These are phyloP conservation scores for Cymodocea nodosa DNA, from an alignment of 116 monocot species.

Conservation along the genomic window DNA sequence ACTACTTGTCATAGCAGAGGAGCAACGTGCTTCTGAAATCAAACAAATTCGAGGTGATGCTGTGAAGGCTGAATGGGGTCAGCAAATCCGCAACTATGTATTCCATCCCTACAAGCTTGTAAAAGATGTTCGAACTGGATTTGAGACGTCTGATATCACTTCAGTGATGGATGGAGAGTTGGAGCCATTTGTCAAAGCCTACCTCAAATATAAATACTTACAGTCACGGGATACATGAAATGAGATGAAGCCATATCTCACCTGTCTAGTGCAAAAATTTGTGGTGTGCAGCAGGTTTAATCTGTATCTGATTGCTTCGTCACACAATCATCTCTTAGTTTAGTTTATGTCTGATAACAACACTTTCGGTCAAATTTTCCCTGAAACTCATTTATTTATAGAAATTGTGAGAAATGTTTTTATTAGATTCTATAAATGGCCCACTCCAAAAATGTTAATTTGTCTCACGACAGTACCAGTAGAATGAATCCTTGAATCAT, in stretches of 20 bases:
- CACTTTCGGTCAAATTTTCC: too few relatives aligned
- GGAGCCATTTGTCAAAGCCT: conserved; percentile 78
- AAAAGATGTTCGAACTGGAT: conserved; percentile 76
- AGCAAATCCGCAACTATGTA: conserved; percentile 94
- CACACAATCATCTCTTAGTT: too few relatives aligned
- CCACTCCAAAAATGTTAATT: too few relatives aligned
- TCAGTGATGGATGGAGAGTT: conserved; percentile 93
- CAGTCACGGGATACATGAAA: too few relatives aligned
- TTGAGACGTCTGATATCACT: conserved; percentile 66
- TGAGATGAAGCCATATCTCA: too few relatives aligned
- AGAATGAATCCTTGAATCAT: too few relatives aligned
- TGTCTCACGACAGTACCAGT: too few relatives aligned
- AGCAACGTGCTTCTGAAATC: conserved; percentile 87
- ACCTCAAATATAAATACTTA: conserved; percentile 60
- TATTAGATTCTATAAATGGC: too few relatives aligned
- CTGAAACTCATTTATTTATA: too few relatives aligned
- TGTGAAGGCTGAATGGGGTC: conserved; percentile 98
- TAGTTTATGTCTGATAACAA: too few relatives aligned
- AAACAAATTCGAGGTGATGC: conserved; percentile 83
- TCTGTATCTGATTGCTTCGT: too few relatives aligned
- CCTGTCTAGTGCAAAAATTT: neutral
- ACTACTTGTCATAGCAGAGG: conserved; percentile 76
- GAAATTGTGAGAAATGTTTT: too few relatives aligned
- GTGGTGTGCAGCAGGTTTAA: neutral
- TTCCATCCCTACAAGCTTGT: conserved; percentile 98